Evolutionary conservation across 306 rosid genomes (phyloP).

Genomic region (Senna siamea): DNA sequence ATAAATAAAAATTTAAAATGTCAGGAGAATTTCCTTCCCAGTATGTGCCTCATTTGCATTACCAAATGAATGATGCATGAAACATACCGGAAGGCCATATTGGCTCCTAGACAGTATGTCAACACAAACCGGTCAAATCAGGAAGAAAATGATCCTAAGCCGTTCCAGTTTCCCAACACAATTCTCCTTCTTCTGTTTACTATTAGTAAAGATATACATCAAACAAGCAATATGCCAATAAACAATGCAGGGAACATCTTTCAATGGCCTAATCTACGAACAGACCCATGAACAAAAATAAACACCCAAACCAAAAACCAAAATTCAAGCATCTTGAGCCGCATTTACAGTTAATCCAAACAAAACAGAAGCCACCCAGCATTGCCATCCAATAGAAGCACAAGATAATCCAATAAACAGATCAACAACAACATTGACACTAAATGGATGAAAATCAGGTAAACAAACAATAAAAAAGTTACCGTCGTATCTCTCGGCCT

Average conservation of each 20-base stretch:
- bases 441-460: background rate
- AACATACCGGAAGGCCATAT: background rate
- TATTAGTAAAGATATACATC: background rate
- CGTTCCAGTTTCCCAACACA: conserved; percentile 7
- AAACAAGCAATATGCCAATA: conserved; percentile 6
- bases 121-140: background rate
- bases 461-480: background rate
- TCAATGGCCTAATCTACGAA: background rate
- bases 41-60: conserved; percentile 1
- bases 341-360: conserved; percentile 28
- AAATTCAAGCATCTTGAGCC: conserved; percentile 7
- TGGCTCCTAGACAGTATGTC: conserved; percentile 7
- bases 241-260: background rate
- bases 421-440: conserved; percentile 31
- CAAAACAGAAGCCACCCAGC: background rate
- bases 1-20: background rate
- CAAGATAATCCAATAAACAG: conserved; percentile 10
- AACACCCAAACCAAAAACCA: conserved; percentile 31
- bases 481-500: conserved; percentile 97
- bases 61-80: background rate
- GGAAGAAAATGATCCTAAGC: background rate
- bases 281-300: conserved; percentile 8
- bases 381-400: background rate
- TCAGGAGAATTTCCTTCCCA: background rate
- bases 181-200: background rate